Conservation (phyloP, 108 stramenopile genomes). For the Nitzschia inconspicua region DNA sequence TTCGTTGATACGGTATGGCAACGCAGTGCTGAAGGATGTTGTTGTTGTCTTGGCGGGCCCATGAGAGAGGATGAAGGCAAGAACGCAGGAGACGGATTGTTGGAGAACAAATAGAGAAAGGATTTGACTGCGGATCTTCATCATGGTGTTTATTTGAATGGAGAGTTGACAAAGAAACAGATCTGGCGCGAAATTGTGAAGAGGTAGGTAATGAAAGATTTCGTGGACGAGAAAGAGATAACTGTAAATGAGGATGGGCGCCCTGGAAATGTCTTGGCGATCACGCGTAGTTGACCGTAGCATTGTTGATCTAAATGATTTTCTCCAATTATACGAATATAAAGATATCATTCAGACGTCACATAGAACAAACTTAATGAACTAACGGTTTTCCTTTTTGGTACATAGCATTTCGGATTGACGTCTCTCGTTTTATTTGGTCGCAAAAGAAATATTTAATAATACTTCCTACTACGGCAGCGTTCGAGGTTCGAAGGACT, state of each 20-base stretch:
- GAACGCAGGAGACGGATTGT: constrained; percentile 1
- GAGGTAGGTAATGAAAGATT: background rate
- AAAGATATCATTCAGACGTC: background rate
- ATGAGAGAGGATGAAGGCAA: background rate
- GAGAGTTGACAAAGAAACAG: background rate
- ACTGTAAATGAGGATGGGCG: background rate
- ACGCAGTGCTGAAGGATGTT: background rate
- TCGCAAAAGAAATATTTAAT: too few species aligned
- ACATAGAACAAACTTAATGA: background rate
- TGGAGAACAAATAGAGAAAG: constrained; percentile 7
- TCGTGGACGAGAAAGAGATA: too few species aligned
- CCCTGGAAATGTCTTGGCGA: background rate
- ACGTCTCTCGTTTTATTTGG: too few species aligned
- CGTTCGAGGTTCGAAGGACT: too few species aligned
- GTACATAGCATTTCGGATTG: too few species aligned
- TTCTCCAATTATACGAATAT: too few species aligned
- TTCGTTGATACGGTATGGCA: constrained; percentile 5
- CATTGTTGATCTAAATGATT: background rate
- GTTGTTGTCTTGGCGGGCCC: background rate
- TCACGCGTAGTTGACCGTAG: background rate
- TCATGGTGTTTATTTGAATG: background rate
- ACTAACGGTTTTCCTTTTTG: background rate
- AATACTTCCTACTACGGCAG: too few species aligned
- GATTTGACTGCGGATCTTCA: constrained; percentile 5
- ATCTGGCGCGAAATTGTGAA: background rate